Evolutionary conservation across 192 early-diverging fungal genomes (phyloP), one percentile per base, ranked within the genome.

Genomic region (Coemansia sp.): DNA sequence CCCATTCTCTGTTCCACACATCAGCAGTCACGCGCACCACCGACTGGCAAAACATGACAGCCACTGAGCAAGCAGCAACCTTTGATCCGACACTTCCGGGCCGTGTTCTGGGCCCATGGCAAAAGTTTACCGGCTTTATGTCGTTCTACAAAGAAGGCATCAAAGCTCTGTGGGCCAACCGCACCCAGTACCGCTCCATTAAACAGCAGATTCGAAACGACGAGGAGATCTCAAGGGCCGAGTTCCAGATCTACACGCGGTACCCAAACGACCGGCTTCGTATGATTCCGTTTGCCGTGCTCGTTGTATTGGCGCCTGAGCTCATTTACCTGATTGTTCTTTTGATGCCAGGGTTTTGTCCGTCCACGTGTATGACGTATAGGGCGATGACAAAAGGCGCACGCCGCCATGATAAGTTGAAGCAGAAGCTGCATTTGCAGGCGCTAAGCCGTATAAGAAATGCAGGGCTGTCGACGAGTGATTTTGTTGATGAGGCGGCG

Each of bases 21-120:
- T 37, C 59, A 7, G 59, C 60, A 0, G 29, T 12, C 20, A 13
- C 37, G 9, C 49, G 60, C 1, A 10, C 10, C 3, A 22, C 11
- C 60, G 19, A 37, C 3, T 4, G 20, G 48, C 60, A 18, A 37
- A 16, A 8, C 3, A 48, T 20, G 18, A 9, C 47, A 9, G 47
- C 7, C 6, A 7, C 18, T 5, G 47, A 19, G n/a, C n/a, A 49
- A 19, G 47, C 11, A n/a, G 26, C 53, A 4, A 54, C 26, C 53
- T 54, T 59, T 20, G 78, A 81, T 22, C 78, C 78, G 11, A 75
- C 78, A 22, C 56, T 75, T 20, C 73, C 78, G 16, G 78, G 69
- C 1, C 63, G 64, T 45, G 57, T 65, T 24, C 59, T 75, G 63
- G 65, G 63, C 27, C 23, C 64, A 26, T 45, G 61, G 29, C 57